Base-by-base conservation (phyloP, 805 yeast genomes). In the Metschnikowia reukaufii region DNA sequence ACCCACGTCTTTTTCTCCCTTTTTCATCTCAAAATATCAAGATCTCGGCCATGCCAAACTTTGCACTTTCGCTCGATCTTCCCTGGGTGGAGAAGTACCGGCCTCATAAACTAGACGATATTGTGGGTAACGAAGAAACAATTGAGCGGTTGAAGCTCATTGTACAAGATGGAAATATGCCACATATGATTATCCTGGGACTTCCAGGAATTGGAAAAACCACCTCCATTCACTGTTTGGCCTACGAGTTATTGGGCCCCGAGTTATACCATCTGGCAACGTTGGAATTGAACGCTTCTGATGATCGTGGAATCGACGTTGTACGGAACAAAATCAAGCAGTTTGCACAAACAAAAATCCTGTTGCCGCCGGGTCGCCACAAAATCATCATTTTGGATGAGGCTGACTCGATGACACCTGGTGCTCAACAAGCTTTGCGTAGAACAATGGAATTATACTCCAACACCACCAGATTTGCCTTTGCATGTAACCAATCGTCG, bases 131-230 rank as follows among this genome's bases (percentile, higher is more conserved):
- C 59, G 84, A 79, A 46, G 98, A 91, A 51, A 92, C 98, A 3
- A 78, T 94, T 4, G 89, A 84, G 50, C 77, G 97, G 32, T 74
- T 94, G 45, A 80, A 84, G 58, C 79, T 88, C 50, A 91, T 94
- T 42, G 96, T 95, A 4, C 68, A 78, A 39, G 96, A 91, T 59
- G 99, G 99, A 27, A 94, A 94, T 67, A 86, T 94, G 88, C 98
- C 99, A 1, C 97, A 94, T 67, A 74, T 94, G 79, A 91, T 94
- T 57, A 86, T 94, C 37, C 85, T 94, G n/a, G 96, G 99, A 2
- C 70, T 89, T 38, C 99, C 99, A 2, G 99, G 99, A 56, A 92
- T 94, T 46, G 99, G 99, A 35, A 94, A 94, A 64, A 94, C 99
- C 2, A 94, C 99, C 0, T 86, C 97, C 2, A 81, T 94, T 5